These are phyloP conservation scores for Wickerhamomyces strasburgensis DNA, from an alignment of 805 yeast species.

Conservation along the genomic window DNA sequence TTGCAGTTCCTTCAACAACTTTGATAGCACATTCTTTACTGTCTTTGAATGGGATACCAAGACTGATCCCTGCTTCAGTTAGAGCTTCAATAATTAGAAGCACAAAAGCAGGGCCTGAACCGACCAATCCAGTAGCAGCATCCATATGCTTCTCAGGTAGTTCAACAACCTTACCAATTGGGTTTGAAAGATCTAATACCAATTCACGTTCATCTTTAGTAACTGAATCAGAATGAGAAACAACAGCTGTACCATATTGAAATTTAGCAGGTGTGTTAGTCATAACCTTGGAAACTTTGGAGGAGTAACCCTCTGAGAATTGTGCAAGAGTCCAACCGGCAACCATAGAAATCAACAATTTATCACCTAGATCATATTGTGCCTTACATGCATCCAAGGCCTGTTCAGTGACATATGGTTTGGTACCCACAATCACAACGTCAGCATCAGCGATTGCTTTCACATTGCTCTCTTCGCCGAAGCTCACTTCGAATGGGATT, in stretches of 20 bases:
- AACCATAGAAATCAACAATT: constrained; percentile 71
- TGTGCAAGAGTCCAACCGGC: constrained; percentile 91
- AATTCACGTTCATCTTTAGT: constrained; percentile 36
- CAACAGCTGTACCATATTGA: constrained; percentile 91
- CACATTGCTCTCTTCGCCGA: constrained; percentile 42
- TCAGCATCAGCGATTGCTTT: constrained; percentile 60
- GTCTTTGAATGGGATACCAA: constrained; percentile 86
- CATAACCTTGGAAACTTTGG: constrained; percentile 83
- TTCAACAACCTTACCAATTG: constrained; percentile 61
- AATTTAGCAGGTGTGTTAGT: constrained; percentile 94
- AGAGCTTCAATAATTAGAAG: constrained; percentile 84
- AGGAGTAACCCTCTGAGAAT: constrained; percentile 45
- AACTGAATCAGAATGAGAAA: constrained; percentile 62
- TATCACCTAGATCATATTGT: constrained; percentile 35
- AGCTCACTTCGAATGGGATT: constrained; percentile 47
- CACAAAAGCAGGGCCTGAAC: constrained; percentile 96
- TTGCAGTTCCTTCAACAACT: constrained; percentile 90
- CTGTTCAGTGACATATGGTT: constrained; percentile 72
- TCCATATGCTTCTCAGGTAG: constrained; percentile 92
- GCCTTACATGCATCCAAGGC: constrained; percentile 42
- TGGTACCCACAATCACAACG: constrained; percentile 77
- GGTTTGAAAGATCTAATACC: constrained; percentile 47
- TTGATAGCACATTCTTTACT: constrained; percentile 87
- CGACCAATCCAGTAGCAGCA: constrained; percentile 91
- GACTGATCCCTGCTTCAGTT: constrained; percentile 89